A percentile compares a stretch with the other conserved stretches of the same genome.
Conservation (phyloP, 768 basidiomycete genomes). For the Russula virescens region DNA sequence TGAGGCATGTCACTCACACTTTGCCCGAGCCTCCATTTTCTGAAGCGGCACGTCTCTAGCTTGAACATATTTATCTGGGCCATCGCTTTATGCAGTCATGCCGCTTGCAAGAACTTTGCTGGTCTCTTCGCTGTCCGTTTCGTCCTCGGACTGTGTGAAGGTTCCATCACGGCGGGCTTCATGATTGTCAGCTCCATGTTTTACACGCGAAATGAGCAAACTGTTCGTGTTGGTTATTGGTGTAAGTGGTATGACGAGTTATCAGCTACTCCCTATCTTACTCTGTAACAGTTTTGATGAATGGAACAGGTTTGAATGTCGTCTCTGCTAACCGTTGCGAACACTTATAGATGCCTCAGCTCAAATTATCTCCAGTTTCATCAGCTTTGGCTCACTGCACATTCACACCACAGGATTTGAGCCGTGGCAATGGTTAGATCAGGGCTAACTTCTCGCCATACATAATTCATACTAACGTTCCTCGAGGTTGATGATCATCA, state of each 20-base stretch:
- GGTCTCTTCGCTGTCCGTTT: conserved; percentile 58
- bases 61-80: conserved; percentile 65
- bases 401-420: conserved; percentile 51
- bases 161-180: conserved; percentile 66
- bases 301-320: conserved; percentile 50
- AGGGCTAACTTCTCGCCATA: neutral
- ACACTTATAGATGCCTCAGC: conserved; percentile 35
- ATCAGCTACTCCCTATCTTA: neutral
- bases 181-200: conserved; percentile 76
- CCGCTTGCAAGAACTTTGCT: conserved; percentile 65
- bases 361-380: conserved; percentile 64
- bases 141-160: conserved; percentile 70
- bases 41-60: conserved; percentile 31
- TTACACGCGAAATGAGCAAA: conserved; percentile 68
- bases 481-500: conserved; percentile 62
- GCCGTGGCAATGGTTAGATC: conserved; percentile 65
- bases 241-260: conserved; percentile 42
- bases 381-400: conserved; percentile 60
- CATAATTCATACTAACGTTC: conserved; percentile 15
- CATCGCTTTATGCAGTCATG: conserved; percentile 53
- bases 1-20: conserved; percentile 45
- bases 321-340: neutral
- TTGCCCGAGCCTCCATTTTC: neutral
- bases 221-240: conserved; percentile 66
- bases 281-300: conserved; percentile 58